These are phyloP conservation scores for Nevesoporus exiguus DNA, from an alignment of 768 basidiomycete genomes.

Conservation along the genomic window DNA sequence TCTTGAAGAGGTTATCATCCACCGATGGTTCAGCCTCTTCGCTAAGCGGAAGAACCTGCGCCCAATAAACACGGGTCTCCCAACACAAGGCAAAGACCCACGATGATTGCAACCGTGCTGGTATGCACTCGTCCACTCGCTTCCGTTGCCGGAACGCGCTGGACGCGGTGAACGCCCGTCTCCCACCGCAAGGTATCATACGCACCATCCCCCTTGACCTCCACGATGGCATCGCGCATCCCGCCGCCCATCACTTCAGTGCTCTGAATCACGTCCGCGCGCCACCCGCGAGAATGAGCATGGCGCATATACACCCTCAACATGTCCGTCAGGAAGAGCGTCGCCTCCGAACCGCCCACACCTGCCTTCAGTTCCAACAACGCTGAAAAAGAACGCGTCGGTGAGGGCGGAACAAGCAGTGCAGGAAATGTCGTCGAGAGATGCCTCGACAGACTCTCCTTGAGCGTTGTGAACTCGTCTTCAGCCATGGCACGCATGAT, in stretches of 20 bases:
- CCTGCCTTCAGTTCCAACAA: conserved; percentile 91
- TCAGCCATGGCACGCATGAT: conserved; percentile 69
- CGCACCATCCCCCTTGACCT: conserved; percentile 71
- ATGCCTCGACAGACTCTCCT: conserved; percentile 26
- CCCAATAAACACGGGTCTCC: neutral
- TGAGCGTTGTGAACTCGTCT: conserved; percentile 58
- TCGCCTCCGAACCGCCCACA: conserved; percentile 87
- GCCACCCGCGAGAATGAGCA: conserved; percentile 57
- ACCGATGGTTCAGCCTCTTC: conserved; percentile 55
- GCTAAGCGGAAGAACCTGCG: conserved; percentile 75
- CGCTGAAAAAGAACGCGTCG: conserved; percentile 65
- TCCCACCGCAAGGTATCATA: conserved; percentile 86
- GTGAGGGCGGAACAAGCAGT: conserved; percentile 69
- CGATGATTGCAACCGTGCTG: conserved; percentile 84
- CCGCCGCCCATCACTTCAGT: conserved; percentile 62
- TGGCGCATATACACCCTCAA: conserved; percentile 78
- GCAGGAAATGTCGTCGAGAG: conserved; percentile 53
- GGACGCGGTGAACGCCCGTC: conserved; percentile 94
- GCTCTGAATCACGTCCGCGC: conserved; percentile 53
- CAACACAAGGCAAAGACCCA: conserved; percentile 35
- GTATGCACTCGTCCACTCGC: conserved; percentile 86
- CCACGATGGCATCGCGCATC: conserved; percentile 73
- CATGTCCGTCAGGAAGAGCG: conserved; percentile 75
- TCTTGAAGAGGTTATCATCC: conserved; percentile 66
- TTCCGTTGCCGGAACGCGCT: conserved; percentile 91